phyloP scores from a whole-genome alignment of 2,329 filamentous ascomycete species.

The Aureobasidium sp. region DNA sequence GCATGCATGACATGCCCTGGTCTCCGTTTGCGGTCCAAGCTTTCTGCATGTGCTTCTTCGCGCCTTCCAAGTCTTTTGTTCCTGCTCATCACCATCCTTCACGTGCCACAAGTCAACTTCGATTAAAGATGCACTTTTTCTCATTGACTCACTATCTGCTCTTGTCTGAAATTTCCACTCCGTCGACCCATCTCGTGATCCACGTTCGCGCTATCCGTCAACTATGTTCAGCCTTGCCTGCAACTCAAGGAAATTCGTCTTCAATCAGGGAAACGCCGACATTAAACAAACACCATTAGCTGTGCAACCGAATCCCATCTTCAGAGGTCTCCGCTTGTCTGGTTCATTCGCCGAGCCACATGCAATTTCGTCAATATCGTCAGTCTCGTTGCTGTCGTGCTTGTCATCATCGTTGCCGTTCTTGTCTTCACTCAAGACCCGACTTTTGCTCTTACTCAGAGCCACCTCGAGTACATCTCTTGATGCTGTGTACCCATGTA shows the following conservation, averaged over 20 bases:
- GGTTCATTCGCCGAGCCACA: not conserved
- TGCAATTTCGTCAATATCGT: constrained; percentile 13
- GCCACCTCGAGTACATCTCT: constrained; percentile 4
- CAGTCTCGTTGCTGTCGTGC: constrained; percentile 3
- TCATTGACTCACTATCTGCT: not conserved
- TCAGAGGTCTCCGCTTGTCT: not conserved
- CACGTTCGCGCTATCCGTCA: not conserved
- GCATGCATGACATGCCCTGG: too few relatives aligned
- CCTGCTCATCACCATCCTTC: not conserved
- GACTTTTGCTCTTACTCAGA: not conserved
- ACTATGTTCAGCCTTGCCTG: not conserved
- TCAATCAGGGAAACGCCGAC: not conserved
- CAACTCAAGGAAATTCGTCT: not conserved
- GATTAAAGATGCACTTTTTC: not conserved
- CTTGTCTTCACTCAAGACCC: not conserved
- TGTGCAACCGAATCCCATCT: not conserved
- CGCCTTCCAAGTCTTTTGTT: too few relatives aligned
- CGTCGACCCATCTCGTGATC: not conserved
- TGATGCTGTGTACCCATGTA: constrained; percentile 2
- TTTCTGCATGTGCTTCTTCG: too few relatives aligned
- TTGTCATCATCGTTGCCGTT: constrained; percentile 6
- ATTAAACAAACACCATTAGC: not conserved
- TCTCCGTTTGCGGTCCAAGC: not conserved
- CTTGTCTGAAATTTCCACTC: not conserved
- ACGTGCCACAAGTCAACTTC: not conserved